These are phyloP conservation scores for Coelastrella sp. DNA, from an alignment of 139 green algal genomes.

Conservation along the genomic window DNA sequence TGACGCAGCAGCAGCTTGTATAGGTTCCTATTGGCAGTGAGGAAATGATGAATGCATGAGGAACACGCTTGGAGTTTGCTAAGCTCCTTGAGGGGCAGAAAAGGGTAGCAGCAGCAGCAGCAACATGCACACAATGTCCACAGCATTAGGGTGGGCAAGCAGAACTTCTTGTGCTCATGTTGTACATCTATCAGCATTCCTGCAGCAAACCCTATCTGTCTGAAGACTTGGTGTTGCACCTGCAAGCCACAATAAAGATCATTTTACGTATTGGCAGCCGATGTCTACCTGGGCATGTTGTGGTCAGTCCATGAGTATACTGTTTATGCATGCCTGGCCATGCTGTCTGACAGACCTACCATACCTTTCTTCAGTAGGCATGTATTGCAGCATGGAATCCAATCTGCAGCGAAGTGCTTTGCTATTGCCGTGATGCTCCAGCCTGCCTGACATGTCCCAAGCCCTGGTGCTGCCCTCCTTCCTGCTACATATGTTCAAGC, in stretches of 20 bases:
- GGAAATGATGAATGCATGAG: too few species aligned
- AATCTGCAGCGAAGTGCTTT: neutral
- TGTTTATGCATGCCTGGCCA: neutral
- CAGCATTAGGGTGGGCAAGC: too few species aligned
- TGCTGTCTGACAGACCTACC: neutral
- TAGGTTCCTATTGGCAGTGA: neutral
- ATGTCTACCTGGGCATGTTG: too few species aligned
- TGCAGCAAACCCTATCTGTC: too few species aligned
- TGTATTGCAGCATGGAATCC: neutral
- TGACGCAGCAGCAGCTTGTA: neutral
- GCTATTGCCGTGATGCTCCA: neutral
- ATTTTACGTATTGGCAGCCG: too few species aligned
- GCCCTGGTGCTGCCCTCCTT: neutral
- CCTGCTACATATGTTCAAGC: neutral
- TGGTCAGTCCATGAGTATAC: too few species aligned
- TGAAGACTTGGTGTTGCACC: too few species aligned
- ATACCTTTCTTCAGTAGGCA: neutral
- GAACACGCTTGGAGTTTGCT: neutral
- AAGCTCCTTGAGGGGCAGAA: neutral
- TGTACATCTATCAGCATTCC: too few species aligned
- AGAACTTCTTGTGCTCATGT: too few species aligned
- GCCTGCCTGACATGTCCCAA: neutral
- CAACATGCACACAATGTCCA: too few species aligned
- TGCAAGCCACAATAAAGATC: too few species aligned
- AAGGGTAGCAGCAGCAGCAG: neutral